These are phyloP conservation scores for Pilaira anomala DNA, from an alignment of 192 early-diverging fungal genomes.

Conservation along the genomic window DNA sequence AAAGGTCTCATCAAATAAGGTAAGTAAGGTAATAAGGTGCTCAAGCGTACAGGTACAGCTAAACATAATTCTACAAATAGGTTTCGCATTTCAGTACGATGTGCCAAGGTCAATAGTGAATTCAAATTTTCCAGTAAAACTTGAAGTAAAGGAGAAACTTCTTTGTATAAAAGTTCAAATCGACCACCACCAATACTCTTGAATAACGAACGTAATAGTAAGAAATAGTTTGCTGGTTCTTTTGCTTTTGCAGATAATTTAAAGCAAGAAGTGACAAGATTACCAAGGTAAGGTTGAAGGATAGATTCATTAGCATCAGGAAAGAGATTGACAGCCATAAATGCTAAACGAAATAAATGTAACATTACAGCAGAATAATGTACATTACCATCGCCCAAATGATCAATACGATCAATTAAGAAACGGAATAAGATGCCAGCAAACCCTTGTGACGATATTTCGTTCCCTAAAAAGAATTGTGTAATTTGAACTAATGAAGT, in stretches of 20 bases:
- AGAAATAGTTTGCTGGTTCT: conserved; percentile 89
- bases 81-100: conserved; percentile 84
- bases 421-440: conserved; percentile 74
- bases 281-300: conserved; percentile 87
- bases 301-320: conserved; percentile 90
- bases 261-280: conserved; percentile 87
- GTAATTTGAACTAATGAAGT: conserved; percentile 75
- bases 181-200: conserved; percentile 95
- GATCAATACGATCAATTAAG: conserved; percentile 74
- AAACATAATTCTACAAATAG: conserved; percentile 97
- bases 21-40: conserved; percentile 88
- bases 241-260: conserved; percentile 80
- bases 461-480: conserved; percentile 83
- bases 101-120: conserved; percentile 68
- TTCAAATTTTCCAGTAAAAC: conserved; percentile 92
- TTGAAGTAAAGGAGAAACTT: conserved; percentile 90
- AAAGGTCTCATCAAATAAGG: conserved; percentile 95
- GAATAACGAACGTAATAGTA: conserved; percentile 86
- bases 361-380: conserved; percentile 73
- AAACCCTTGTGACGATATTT: conserved; percentile 75
- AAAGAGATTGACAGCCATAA: conserved; percentile 89
- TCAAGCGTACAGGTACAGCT: conserved; percentile 94
- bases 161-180: conserved; percentile 93
- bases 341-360: conserved; percentile 89
- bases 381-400: conserved; percentile 65